phyloP scores from a whole-genome alignment of 2,329 filamentous ascomycete species.

The Curvularia eragrostidis region DNA sequence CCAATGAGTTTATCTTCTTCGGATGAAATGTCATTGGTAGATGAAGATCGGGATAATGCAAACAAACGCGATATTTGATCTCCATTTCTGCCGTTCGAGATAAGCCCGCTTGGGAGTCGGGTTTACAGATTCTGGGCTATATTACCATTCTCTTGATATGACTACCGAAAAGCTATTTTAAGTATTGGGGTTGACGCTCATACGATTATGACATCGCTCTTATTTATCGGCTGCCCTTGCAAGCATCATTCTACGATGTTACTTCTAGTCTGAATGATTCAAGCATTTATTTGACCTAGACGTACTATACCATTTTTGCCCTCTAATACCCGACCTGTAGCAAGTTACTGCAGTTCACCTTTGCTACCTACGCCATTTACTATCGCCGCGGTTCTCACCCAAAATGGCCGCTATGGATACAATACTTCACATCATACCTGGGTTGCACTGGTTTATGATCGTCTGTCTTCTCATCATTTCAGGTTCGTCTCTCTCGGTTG shows the following conservation, averaged over 20 bases:
- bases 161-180: neutral
- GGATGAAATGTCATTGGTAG: constrained; percentile 3
- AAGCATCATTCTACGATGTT: neutral
- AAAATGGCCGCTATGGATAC: neutral
- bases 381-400: neutral
- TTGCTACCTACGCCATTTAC: neutral
- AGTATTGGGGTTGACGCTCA: neutral
- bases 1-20: neutral
- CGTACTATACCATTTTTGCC: neutral
- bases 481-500: neutral
- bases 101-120: neutral
- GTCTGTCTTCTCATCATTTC: neutral
- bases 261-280: neutral
- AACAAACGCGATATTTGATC: neutral
- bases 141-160: neutral
- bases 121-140: neutral
- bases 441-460: constrained; percentile 1
- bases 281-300: neutral
- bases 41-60: neutral
- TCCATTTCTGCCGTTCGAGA: neutral
- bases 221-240: neutral
- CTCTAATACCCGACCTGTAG: neutral
- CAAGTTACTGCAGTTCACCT: neutral
- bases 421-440: neutral
- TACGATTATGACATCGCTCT: neutral